These are phyloP conservation scores for Ceraceosorus guamensis DNA, from an alignment of 1,284 basidiomycete species.

Conservation along the genomic window DNA sequence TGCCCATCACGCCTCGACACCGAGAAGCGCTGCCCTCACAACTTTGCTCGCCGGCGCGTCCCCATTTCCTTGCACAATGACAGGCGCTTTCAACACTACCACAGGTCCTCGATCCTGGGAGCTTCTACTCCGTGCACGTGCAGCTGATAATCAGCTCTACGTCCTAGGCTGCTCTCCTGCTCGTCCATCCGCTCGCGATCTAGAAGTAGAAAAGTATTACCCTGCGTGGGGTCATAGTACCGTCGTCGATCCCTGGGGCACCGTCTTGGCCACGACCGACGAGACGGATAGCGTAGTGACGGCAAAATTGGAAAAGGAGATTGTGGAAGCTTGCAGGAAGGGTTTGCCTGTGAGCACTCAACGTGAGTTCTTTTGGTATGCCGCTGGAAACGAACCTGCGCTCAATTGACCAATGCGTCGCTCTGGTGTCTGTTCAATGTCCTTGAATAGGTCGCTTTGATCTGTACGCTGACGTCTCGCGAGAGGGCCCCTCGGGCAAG, in stretches of 20 bases:
- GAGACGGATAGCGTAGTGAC: slow-evolving; percentile 70
- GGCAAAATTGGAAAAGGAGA: slow-evolving; percentile 31
- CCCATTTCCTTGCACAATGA: neutral
- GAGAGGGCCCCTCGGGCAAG: neutral
- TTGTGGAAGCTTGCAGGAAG: slow-evolving; percentile 24
- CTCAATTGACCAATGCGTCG: too few species aligned
- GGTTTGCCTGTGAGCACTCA: slow-evolving; percentile 39
- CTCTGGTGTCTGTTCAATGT: neutral
- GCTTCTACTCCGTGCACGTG: slow-evolving; percentile 44
- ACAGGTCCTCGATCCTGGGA: slow-evolving; percentile 49
- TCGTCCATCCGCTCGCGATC: slow-evolving; percentile 60
- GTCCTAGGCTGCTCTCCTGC: slow-evolving; percentile 75
- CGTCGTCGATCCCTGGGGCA: slow-evolving; percentile 56
- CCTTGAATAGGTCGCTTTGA: slow-evolving; percentile 7
- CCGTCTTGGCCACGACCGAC: slow-evolving; percentile 67
- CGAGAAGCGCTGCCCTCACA: too few species aligned
- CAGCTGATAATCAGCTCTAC: slow-evolving; percentile 51
- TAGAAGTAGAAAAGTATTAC: slow-evolving; percentile 36
- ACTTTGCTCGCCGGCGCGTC: neutral
- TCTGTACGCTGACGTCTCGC: slow-evolving; percentile 7
- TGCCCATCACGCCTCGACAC: too few species aligned
- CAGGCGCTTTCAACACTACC: slow-evolving; percentile 52
- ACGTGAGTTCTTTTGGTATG: slow-evolving; percentile 6
- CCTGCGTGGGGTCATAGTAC: slow-evolving; percentile 44
- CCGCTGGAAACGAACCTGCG: neutral